These are phyloP conservation scores for Cucumis sativus DNA, from an alignment of 306 rosid species.

Conservation along the genomic window Cucumber_9930_V3 NC_026655.2:6929501-6930000, in stretches of 20 bases:
- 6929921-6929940: background rate
- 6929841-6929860: background rate
- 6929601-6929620: slow-evolving; percentile 32
- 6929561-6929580: slow-evolving; percentile 39
- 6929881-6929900: background rate
- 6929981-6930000: background rate
- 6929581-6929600: slow-evolving; percentile 18
- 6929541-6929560: slow-evolving; percentile 12
- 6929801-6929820: background rate
- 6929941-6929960: background rate
- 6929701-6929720: slow-evolving; percentile 7
- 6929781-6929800: background rate
- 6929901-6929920: background rate
- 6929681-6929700: slow-evolving; percentile 36
- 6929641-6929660: slow-evolving; percentile 34
- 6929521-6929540: slow-evolving; percentile 23
- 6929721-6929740: background rate
- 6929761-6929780: slow-evolving; percentile 9
- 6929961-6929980: background rate
- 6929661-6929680: slow-evolving; percentile 22
- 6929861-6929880: background rate
- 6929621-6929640: background rate
- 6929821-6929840: background rate
- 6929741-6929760: fast-evolving
- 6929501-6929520: slow-evolving; percentile 12